These are phyloP conservation scores for Botryotinia narcissicola DNA, from an alignment of 2,329 filamentous ascomycete species.

Conservation along the genomic window DNA sequence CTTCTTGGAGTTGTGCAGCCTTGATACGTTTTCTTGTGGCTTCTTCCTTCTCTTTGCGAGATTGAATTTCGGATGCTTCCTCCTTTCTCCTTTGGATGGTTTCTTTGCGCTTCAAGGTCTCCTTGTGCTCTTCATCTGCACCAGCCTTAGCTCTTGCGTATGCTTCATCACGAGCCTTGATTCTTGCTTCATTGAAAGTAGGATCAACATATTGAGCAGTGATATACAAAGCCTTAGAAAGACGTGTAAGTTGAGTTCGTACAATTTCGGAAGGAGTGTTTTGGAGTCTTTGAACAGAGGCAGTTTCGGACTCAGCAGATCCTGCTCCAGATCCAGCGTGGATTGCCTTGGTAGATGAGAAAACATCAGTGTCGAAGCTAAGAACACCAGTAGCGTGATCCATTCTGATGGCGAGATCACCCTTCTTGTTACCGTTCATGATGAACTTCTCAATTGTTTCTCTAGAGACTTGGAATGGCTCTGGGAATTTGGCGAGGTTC, in stretches of 20 bases:
- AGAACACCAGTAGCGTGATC: slow-evolving; percentile 93
- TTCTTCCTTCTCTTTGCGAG: slow-evolving; percentile 88
- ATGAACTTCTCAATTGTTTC: slow-evolving; percentile 99
- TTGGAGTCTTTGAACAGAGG: slow-evolving; percentile 89
- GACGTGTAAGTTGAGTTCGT: slow-evolving; percentile 85
- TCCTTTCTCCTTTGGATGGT: slow-evolving; percentile 97
- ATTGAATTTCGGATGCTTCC: slow-evolving; percentile 82
- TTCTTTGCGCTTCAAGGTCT: slow-evolving; percentile 80
- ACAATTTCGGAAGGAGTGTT: slow-evolving; percentile 98
- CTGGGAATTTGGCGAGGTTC: slow-evolving; percentile 90
- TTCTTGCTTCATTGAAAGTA: slow-evolving; percentile 76
- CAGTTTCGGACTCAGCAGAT: slow-evolving; percentile 80
- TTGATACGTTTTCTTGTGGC: slow-evolving; percentile 82
- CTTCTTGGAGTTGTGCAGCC: slow-evolving; percentile 84
- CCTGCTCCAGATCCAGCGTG: slow-evolving; percentile 81
- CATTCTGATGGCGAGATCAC: slow-evolving; percentile 91
- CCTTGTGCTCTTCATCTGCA: slow-evolving; percentile 86
- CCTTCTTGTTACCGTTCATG: slow-evolving; percentile 99
- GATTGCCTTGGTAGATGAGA: slow-evolving; percentile 91
- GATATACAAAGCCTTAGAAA: slow-evolving; percentile 86
- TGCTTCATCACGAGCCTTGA: slow-evolving; percentile 75
- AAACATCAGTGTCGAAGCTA: slow-evolving; percentile 97
- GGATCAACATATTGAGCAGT: slow-evolving; percentile 97
- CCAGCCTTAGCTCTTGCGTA: slow-evolving; percentile 80
- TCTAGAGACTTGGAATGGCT: slow-evolving; percentile 88